A percentile compares a stretch with the other conserved stretches of the same genome.
phyloP scores from a whole-genome alignment of 2,329 filamentous ascomycete species.

The Helicocarpus griseus region DNA sequence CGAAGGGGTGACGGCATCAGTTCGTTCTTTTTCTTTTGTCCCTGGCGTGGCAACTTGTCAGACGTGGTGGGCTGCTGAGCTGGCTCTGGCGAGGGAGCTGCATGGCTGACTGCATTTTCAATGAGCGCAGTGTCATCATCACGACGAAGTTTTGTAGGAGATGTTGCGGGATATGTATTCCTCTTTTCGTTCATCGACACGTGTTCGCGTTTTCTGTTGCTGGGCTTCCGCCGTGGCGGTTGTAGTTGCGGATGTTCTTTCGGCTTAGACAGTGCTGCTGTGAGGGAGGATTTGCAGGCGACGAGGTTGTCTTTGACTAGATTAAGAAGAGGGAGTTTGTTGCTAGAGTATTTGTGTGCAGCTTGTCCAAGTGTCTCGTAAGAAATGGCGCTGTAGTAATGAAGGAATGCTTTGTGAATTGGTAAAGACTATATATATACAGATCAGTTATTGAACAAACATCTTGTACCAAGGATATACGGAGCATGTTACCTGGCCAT shows the following conservation, averaged over 20 bases:
- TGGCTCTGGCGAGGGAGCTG: not conserved
- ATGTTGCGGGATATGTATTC: constrained; percentile 1
- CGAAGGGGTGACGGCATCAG: constrained; percentile 21
- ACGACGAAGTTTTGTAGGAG: not conserved
- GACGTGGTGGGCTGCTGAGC: not conserved
- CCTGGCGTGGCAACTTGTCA: not conserved
- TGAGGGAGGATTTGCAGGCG: constrained; percentile 16
- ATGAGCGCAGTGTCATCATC: not conserved
- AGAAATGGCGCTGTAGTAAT: constrained; percentile 38
- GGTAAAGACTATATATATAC: constrained; percentile 23
- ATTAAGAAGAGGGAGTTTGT: constrained; percentile 33
- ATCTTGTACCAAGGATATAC: not conserved
- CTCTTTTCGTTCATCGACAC: not conserved
- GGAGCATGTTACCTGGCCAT: constrained; percentile 18
- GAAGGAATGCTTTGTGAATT: constrained; percentile 30
- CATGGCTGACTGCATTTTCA: not conserved
- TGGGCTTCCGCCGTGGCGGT: not conserved
- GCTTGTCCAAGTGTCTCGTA: constrained; percentile 38
- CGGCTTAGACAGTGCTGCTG: not conserved
- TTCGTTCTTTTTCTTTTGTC: not conserved
- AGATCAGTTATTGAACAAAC: not conserved
- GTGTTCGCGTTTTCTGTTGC: not conserved
- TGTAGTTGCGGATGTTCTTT: not conserved
- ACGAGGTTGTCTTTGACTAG: constrained; percentile 33
- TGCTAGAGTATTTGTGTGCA: constrained; percentile 37